Evolutionary conservation across 441 rosid species (phyloP), one percentile per base, ranked within the genome.

Genomic region (Erodium moschatum): DNA sequence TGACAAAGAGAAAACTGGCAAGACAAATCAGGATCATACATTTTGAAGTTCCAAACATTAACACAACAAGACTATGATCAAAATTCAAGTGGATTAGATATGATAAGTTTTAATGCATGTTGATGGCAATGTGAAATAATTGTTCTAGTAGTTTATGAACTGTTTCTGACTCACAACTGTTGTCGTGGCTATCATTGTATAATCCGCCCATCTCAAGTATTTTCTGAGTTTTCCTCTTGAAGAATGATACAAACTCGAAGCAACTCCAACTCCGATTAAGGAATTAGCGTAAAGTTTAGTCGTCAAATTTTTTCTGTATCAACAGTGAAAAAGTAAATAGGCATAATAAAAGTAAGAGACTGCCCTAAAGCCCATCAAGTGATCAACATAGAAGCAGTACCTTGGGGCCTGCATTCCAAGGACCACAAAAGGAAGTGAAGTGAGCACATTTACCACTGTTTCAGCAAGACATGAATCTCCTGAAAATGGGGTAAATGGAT

Each of bases 341-440:
- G 61, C 21, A 27, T 1, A n/a, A 24, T 20, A 54, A 29, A 21
- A 44, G 54, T 62, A 54, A 16, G 6, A 61, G 16, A 10, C 38
- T 54, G n/a, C 35, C 15, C 27, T 21, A n/a, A 56, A 6, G 9
- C 27, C 42, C 12, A 79, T 31, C 16, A 79, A 66, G 67, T 19
- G 60, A 54, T 52, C 68, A 7, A 68, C 24, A 61, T 27, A 64
- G 65, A 62, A 5, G 4, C 7, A 65, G 35, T 76, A 93, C 98
- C 98, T 88, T 16, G 98, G 98, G 61, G 96, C 85, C 54, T 91
- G 96, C 73, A 94, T 69, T 27, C 98, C 98, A 5, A 94, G 87
- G 46, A 77, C 79, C 67, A 94, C 82, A 80, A 94, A 94, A 73
- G 98, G 98, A 76, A 94, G 85, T 12, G 98, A 94, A 20, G 98